Conservation (phyloP, 345 rosid species). For the Dimocarpus longan region DNA sequence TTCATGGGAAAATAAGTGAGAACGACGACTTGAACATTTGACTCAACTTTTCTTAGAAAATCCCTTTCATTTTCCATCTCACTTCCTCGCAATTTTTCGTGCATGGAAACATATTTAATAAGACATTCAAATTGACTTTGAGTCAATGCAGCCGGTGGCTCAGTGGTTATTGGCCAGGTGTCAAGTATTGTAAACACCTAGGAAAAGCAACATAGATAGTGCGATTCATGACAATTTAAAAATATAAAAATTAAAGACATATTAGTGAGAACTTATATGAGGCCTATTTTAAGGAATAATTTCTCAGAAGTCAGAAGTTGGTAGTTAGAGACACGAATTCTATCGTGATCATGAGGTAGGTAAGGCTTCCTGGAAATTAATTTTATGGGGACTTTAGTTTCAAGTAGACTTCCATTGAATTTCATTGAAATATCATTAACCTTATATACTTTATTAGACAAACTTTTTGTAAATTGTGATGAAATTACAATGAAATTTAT, state of each 20-base stretch:
- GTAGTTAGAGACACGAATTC: not conserved
- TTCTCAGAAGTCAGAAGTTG: not conserved
- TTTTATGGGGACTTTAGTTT: not conserved
- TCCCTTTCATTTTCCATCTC: not conserved
- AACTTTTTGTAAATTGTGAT: too few species aligned
- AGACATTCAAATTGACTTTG: slow-evolving; percentile 3
- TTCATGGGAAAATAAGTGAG: not conserved
- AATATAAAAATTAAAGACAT: too few species aligned
- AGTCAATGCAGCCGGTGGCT: slow-evolving; percentile 27
- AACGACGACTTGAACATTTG: not conserved
- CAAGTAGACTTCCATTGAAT: too few species aligned
- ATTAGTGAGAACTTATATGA: too few species aligned
- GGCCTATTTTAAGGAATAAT: too few species aligned
- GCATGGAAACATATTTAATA: not conserved
- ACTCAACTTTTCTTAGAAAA: not conserved
- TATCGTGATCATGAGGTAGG: too few species aligned
- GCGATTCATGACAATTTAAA: not conserved
- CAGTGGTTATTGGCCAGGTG: too few species aligned
- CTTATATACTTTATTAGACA: too few species aligned
- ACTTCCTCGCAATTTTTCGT: not conserved
- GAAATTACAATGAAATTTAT: too few species aligned
- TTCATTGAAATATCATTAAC: too few species aligned
- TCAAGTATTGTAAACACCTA: too few species aligned
- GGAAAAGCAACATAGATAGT: not conserved
- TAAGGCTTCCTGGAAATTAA: not conserved